Evolutionary conservation across 2,329 filamentous ascomycete genomes (phyloP), one percentile per base, ranked within the genome.

Genomic region (Macrophomina phaseolina): DNA sequence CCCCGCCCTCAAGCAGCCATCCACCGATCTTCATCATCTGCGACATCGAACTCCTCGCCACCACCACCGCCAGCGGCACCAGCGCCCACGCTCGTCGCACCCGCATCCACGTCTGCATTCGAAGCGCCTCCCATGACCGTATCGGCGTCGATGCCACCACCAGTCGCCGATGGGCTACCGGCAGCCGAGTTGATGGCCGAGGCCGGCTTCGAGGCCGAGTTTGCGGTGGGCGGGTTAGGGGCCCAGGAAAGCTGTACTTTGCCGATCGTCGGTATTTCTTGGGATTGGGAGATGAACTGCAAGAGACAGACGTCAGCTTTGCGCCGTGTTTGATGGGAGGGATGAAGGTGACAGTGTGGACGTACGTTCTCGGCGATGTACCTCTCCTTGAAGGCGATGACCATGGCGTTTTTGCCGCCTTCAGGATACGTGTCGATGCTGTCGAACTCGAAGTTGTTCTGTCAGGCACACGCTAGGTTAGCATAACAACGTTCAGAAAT

Each of bases 211-310:
- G 49, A 51, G 38, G 38, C 7, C 7, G 38, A 45, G 48, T 51
- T 51, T 11, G 51, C 51, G 30, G 34, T 53, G 4, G 68, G 64
- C 11, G 65, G 40, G 40, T 77, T 78, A 8, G 74, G 70, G n/a
- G 85, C 83, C 91, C 91, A 94, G 0, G 85, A 77, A 46, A 92
- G 76, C 65, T 92, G 88, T 12, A 93, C 81, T 53, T 85, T 85
- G 49, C 86, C 88, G 11, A 92, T 79, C 6, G 87, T 86, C 0
- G 89, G 87, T 48, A 93, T 86, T 23, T 84, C 79, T 53, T 82
- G 82, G 55, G 85, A 75, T 32, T 64, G 58, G n/a, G 87, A 78
- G 34, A 85, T 82, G 71, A 87, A 86, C 76, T 79, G 45, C 16
- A 14, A 16, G 9, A 14, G 3, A 64, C 56, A 68, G 55, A 67